phyloP scores from a whole-genome alignment of 2,329 filamentous ascomycete genomes.

The Paecilomyces niveus region DNA sequence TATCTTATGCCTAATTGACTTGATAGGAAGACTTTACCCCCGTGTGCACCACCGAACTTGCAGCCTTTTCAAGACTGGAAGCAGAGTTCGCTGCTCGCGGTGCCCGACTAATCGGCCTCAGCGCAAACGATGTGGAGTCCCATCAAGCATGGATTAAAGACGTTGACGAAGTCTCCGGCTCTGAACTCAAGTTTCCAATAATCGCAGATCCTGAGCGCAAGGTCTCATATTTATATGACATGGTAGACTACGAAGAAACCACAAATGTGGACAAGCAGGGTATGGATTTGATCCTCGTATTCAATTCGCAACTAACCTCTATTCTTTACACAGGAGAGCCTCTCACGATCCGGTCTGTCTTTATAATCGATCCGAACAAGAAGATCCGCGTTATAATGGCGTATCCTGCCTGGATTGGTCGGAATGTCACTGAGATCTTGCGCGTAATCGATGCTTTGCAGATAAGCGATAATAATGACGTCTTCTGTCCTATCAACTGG shows the following conservation, averaged over 20 bases:
- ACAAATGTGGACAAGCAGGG: constrained; percentile 75
- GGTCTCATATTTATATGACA: constrained; percentile 70
- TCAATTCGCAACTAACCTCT: not conserved
- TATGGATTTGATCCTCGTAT: constrained; percentile 5
- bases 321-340: constrained; percentile 48
- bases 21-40: constrained; percentile 68
- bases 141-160: constrained; percentile 90
- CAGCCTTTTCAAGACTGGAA: constrained; percentile 83
- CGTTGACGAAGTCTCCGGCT: constrained; percentile 69
- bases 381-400: constrained; percentile 87
- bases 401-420: constrained; percentile 85
- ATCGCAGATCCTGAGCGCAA: constrained; percentile 75
- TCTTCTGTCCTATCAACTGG: constrained; percentile 91
- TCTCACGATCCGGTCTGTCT: constrained; percentile 91
- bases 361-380: constrained; percentile 90
- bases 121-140: constrained; percentile 74
- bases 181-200: constrained; percentile 67
- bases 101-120: constrained; percentile 84
- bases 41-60: constrained; percentile 91
- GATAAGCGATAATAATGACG: constrained; percentile 77
- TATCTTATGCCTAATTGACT: no score
- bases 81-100: constrained; percentile 79
- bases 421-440: constrained; percentile 72
- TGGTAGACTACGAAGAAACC: constrained; percentile 75
- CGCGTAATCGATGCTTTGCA: constrained; percentile 73